Evolutionary conservation across 306 rosid genomes (phyloP), one percentile per base, ranked within the genome.

Genomic region (Quercus parvula): DNA sequence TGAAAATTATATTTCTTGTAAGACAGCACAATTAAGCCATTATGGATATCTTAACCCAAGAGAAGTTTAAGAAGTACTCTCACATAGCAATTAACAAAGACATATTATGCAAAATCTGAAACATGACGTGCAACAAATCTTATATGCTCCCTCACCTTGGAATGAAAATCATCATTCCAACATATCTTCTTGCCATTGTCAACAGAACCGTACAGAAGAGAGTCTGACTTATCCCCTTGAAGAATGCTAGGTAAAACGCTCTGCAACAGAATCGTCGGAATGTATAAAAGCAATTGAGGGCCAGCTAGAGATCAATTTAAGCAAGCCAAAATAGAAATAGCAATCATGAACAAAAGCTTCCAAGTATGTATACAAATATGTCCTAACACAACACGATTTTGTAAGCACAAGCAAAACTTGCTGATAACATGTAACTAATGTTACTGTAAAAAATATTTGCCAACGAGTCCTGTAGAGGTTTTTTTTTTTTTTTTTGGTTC

Each of bases 201-300:
- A 71, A 95, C 99, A 79, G 99, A 95, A 78, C 98, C 99, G 71
- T 95, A 95, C 86, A 96, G 77, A 80, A 96, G 97, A 79, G 99
- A 93, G 55, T 93, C 96, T 25, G 98, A 95, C 81, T 95, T 95
- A 81, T 95, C 99, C 76, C 99, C 99, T 87, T 93, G 99, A 86
- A 95, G 98, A 87, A 95, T 95, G 74, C 99, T 97, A 5, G 98
- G 99, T 25, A 95, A 86, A 80, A 95, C 98, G 84, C 98, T 95
- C 97, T 94, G 91, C 86, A 86, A 79, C 70, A 74, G 56, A 70
- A 78, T 55, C 86, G 85, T 78, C 70, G 76, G 56, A 70, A 78
- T 55, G 74, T 17, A 70, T 17, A 73, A 44, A 41, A 41, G 24
- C 46, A 31, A 66, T 33, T 72, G 12, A 54, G 56, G 62, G 38